Base-by-base conservation (phyloP, 202 grass and related monocot species). In the Zizania palustris region DNA sequence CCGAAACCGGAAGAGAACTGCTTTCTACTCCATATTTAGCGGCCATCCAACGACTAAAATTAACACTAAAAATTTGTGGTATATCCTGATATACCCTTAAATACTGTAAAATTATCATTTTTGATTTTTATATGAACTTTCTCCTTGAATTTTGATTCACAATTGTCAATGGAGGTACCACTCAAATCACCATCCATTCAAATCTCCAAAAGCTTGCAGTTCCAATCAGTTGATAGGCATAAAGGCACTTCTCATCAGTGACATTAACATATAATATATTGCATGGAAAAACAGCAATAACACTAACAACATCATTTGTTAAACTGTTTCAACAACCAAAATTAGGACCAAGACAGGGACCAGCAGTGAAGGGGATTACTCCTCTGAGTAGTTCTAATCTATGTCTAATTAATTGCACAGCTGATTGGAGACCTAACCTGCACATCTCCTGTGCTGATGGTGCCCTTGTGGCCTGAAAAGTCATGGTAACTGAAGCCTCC, bases 401-500 rank as follows among this genome's bases (percentile, higher is more conserved):
- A 34, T 51, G 12, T 37, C 59, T 16, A 73, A 67, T 66, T 16
- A 73, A 67, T 60, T 22, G 8, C 59, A 37, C 38, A 34, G 18
- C 21, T 68, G 20, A 67, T 67, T 18, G 15, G 50, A 71, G 38
- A 57, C 3, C 81, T 79, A 79, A 98, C 91, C 91, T 98, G 95
- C 46, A 92, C 80, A 67, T 92, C 91, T 65, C 95, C 95, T 34
- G 80, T 13, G 35, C 15, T 80, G 42, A 97, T 88, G 28, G 80
- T 94, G 60, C 95, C 91, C 62, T 92, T 97, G 73, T 97, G 95
- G 9, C 89, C 95, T 34, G 89, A 85, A 77, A 86, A 88, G 22
- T 97, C 91, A 83, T 94, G 83, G 58, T 88, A 86, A 75, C 82
- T 84, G 7, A 92, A 64, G 16, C 89, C 38, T 56, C 95, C 95